phyloP scores from a whole-genome alignment of 305 asterid species.

The Fraxinus floribunda region DNA sequence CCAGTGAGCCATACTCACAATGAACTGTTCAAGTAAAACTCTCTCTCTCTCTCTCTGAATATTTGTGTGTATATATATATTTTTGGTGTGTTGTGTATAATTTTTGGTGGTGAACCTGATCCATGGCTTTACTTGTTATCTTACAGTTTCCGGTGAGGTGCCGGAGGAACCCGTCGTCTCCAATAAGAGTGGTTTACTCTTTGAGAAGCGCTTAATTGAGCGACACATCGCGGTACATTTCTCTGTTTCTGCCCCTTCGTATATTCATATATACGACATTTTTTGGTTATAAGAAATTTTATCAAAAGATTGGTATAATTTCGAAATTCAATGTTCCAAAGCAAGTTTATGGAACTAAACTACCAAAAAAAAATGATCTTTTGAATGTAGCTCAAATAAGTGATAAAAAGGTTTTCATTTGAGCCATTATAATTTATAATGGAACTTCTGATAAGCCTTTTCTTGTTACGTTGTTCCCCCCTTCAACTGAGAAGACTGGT shows the following conservation, averaged over 20 bases:
- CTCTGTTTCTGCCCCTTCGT: not conserved
- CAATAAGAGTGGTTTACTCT: conserved; percentile 71
- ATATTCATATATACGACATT: not conserved
- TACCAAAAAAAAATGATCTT: not conserved
- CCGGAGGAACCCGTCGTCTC: conserved; percentile 98
- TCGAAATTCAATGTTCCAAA: not conserved
- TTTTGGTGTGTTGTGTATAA: not conserved
- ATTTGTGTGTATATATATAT: not conserved
- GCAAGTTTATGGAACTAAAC: not conserved
- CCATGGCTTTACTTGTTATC: conserved; percentile 13
- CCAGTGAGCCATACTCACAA: conserved; percentile 15
- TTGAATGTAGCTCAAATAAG: not conserved
- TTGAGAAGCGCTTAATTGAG: conserved; percentile 85
- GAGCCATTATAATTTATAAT: not conserved
- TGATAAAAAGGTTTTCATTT: not conserved
- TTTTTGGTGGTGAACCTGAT: conserved; percentile 23
- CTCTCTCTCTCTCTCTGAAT: not conserved
- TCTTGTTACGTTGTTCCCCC: not conserved
- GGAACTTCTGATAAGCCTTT: not conserved
- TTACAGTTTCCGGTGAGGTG: conserved; percentile 95
- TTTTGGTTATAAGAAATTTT: not conserved
- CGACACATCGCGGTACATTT: conserved; percentile 74
- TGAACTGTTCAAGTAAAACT: conserved; percentile 78
- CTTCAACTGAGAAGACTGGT: not conserved
- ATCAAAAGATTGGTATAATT: not conserved